Evolutionary conservation across 257 asterid genomes (phyloP).

Genomic region (Ehretia macrophylla): DNA sequence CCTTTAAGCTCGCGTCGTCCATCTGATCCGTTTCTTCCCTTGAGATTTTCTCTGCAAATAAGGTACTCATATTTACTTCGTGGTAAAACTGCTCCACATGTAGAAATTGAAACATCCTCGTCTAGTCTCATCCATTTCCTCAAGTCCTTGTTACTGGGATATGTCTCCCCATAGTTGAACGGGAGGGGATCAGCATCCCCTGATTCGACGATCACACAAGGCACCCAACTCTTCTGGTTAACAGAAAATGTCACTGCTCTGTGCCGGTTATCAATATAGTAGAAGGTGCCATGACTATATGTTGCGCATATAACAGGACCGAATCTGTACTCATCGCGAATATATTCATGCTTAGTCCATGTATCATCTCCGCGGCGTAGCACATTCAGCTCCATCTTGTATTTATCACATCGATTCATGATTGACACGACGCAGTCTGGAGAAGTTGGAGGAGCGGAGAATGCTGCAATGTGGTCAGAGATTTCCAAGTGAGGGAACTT

Average conservation of each 20-base stretch:
- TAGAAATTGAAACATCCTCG: neutral
- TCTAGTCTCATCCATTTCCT: neutral
- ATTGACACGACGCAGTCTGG: neutral
- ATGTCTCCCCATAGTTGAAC: neutral
- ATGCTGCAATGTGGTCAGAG: constrained; percentile 14
- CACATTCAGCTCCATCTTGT: neutral
- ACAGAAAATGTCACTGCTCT: neutral
- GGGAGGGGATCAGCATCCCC: neutral
- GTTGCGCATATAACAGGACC: neutral
- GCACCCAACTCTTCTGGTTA: neutral
- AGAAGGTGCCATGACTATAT: neutral
- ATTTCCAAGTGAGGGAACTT: constrained; percentile 15
- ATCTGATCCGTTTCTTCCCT: neutral
- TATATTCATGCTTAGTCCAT: neutral
- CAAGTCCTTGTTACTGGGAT: neutral
- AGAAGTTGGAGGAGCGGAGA: constrained; percentile 12
- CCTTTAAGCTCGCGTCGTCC: neutral
- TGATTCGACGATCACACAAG: neutral
- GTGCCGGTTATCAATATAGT: neutral
- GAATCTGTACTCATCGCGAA: neutral
- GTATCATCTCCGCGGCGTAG: neutral
- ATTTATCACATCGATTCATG: neutral
- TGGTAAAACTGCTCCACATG: neutral
- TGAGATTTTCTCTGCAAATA: neutral
- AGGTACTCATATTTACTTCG: neutral